Percentiles rank a stretch among this genome's conserved stretches.
phyloP scores from a whole-genome alignment of 2,329 filamentous ascomycete genomes.

The Catunica adiposa region DNA sequence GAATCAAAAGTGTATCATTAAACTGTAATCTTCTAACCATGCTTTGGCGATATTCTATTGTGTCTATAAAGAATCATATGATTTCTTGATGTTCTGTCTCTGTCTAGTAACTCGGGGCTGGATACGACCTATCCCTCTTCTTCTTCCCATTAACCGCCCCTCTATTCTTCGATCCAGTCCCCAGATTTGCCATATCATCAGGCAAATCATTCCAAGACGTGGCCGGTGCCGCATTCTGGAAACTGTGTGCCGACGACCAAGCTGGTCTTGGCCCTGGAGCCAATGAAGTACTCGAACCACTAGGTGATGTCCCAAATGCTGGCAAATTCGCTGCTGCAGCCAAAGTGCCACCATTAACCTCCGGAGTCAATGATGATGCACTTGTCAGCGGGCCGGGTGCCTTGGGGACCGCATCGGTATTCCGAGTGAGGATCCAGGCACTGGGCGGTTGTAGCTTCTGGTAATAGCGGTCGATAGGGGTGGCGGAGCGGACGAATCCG shows the following conservation, averaged over 20 bases:
- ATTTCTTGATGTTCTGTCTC: too few species aligned
- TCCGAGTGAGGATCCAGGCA: conserved; percentile 41
- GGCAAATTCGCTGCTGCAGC: conserved; percentile 3
- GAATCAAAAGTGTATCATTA: too few species aligned
- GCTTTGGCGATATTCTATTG: too few species aligned
- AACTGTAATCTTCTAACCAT: too few species aligned
- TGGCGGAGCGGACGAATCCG: conserved; percentile 35
- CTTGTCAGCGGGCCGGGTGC: conserved; percentile 13
- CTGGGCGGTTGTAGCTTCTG: conserved; percentile 42
- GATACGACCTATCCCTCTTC: conserved; percentile 45
- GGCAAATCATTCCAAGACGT: conserved; percentile 52
- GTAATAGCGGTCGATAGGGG: conserved; percentile 42
- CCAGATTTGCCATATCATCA: conserved; percentile 35
- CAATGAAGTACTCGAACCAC: conserved; percentile 21
- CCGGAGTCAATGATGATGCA: conserved; percentile 9
- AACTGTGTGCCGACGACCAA: conserved; percentile 28
- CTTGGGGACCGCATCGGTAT: conserved; percentile 13
- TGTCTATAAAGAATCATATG: not conserved
- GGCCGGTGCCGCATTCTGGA: conserved; percentile 41
- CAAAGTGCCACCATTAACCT: conserved; percentile 14
- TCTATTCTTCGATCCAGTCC: conserved; percentile 33
- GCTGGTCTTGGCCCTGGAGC: conserved; percentile 16
- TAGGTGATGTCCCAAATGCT: conserved; percentile 17
- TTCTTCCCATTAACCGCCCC: conserved; percentile 45
- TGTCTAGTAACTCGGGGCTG: conserved; percentile 39